Conservation (phyloP, 495 filamentous ascomycete genomes). For the Xylaria grammica region DNA sequence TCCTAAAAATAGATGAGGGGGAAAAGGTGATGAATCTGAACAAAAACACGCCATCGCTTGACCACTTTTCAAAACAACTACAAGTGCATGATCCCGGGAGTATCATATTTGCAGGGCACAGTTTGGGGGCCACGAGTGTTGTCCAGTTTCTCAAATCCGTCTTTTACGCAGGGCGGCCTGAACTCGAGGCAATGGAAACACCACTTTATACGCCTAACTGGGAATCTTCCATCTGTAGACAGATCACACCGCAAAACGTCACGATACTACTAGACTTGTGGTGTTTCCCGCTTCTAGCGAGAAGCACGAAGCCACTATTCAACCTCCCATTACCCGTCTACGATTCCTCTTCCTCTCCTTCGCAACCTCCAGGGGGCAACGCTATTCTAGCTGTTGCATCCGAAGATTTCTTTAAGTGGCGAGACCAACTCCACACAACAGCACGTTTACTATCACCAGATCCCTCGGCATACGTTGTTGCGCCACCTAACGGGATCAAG, state of each 20-base stretch:
- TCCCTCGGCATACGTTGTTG: constrained; percentile 42
- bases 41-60: constrained; percentile 52
- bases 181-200: constrained; percentile 33
- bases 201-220: constrained; percentile 57
- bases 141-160: constrained; percentile 76
- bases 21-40: constrained; percentile 50
- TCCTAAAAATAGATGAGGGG: constrained; percentile 65
- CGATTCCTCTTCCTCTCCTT: constrained; percentile 14
- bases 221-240: constrained; percentile 54
- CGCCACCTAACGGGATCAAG: constrained; percentile 30
- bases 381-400: constrained; percentile 68
- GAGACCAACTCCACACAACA: constrained; percentile 62
- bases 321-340: constrained; percentile 71
- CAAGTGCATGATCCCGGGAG: constrained; percentile 71
- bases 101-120: constrained; percentile 75
- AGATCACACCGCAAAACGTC: constrained; percentile 67
- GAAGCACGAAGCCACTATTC: constrained; percentile 60
- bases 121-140: constrained; percentile 73
- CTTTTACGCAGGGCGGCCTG: constrained; percentile 58
- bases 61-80: constrained; percentile 57
- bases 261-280: constrained; percentile 75
- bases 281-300: constrained; percentile 68
- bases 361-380: constrained; percentile 48
- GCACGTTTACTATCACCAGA: constrained; percentile 60
- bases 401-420: constrained; percentile 75